phyloP scores from a whole-genome alignment of 306 rosid species.

The Gastrolobium bilobum region DNA sequence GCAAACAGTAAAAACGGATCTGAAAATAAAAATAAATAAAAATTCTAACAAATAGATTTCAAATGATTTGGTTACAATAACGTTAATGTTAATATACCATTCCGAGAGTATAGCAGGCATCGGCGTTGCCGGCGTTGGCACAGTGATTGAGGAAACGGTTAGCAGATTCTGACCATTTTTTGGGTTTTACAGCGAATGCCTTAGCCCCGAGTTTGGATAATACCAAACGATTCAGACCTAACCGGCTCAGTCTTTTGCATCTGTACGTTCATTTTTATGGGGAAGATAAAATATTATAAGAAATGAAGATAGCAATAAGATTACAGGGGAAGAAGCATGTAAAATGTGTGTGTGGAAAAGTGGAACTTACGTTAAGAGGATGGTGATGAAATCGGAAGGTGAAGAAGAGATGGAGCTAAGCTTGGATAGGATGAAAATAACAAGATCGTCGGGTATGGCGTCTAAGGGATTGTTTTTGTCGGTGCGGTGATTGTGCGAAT shows the following conservation, averaged over 20 bases:
- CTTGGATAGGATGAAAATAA: constrained; percentile 63
- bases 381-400: constrained; percentile 65
- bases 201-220: constrained; percentile 59
- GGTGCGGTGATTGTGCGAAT: neutral
- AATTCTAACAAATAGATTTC: neutral
- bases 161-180: constrained; percentile 69
- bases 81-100: constrained; percentile 56
- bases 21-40: constrained; percentile 14
- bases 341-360: neutral
- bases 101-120: constrained; percentile 79
- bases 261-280: constrained; percentile 35
- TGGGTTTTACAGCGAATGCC: constrained; percentile 55
- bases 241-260: constrained; percentile 70
- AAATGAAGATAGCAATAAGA: neutral
- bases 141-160: constrained; percentile 68
- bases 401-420: constrained; percentile 69
- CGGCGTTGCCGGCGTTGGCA: constrained; percentile 66
- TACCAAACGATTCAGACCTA: constrained; percentile 64
- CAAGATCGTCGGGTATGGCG: constrained; percentile 71
- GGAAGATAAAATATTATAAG: neutral
- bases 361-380: constrained; percentile 63
- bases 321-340: too few relatives aligned
- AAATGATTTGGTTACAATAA: neutral
- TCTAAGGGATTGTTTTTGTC: constrained; percentile 59
- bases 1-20: constrained; percentile 82